Conservation (phyloP, 768 basidiomycete species). For the Suillus decipiens region DNA sequence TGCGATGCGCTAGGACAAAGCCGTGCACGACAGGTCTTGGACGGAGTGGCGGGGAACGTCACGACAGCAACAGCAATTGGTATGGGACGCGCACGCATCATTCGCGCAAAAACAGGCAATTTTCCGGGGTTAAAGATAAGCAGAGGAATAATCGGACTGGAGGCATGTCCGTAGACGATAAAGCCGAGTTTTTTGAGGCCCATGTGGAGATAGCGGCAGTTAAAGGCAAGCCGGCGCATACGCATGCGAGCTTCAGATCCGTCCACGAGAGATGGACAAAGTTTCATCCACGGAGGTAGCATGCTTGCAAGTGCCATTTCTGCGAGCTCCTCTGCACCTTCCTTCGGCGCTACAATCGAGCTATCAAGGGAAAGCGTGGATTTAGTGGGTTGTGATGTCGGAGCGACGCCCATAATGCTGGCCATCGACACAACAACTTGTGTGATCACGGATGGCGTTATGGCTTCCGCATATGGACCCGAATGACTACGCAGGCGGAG, state of each 20-base stretch:
- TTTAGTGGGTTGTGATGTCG: background rate
- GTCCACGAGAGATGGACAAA: background rate
- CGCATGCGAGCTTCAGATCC: constrained; percentile 2
- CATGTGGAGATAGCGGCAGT: background rate
- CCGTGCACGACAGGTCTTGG: background rate
- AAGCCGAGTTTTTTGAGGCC: background rate
- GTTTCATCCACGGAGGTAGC: background rate
- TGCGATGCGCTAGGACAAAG: background rate
- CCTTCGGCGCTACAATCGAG: background rate
- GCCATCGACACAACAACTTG: background rate
- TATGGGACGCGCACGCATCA: constrained; percentile 1
- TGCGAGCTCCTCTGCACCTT: background rate
- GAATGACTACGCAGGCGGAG: background rate
- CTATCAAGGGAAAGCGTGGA: background rate
- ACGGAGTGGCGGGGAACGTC: background rate
- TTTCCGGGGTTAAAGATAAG: background rate
- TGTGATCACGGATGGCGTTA: background rate
- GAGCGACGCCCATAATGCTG: background rate
- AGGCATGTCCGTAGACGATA: background rate
- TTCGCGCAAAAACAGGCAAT: background rate
- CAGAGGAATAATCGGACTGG: background rate
- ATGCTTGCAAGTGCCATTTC: background rate
- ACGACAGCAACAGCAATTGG: background rate
- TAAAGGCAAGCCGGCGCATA: background rate
- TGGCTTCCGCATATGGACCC: background rate